These are phyloP conservation scores for Prototheca cutis DNA, from an alignment of 163 green algal species.

Conservation along the genomic window DNA sequence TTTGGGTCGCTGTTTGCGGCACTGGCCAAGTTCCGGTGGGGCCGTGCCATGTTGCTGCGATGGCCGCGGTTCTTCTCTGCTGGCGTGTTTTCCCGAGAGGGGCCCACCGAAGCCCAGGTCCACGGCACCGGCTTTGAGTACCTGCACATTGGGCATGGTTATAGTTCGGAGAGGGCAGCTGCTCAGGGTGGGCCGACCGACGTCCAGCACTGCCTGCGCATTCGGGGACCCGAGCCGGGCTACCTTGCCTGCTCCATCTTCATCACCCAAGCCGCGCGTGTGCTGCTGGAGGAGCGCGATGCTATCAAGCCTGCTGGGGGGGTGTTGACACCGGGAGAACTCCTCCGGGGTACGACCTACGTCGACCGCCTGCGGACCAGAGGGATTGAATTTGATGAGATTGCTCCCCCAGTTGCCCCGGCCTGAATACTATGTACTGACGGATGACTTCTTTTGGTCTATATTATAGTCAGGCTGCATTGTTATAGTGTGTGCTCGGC, in stretches of 20 bases:
- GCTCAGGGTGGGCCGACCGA: conserved; percentile 5
- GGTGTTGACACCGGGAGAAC: conserved; percentile 33
- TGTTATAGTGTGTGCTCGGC: too few species aligned
- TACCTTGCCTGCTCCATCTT: conserved; percentile 59
- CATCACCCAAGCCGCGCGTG: conserved; percentile 38
- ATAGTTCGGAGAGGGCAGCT: conserved; percentile 11
- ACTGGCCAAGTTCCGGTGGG: background rate
- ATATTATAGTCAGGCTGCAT: too few species aligned
- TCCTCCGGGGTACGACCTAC: conserved; percentile 34
- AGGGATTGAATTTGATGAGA: conserved; percentile 35
- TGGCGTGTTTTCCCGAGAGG: conserved; percentile 54
- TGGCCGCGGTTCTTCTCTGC: conserved; percentile 34
- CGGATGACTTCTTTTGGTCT: too few species aligned
- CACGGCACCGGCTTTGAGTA: conserved; percentile 40
- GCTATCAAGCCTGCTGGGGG: conserved; percentile 15
- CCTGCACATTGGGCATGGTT: conserved; percentile 31
- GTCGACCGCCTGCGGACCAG: conserved; percentile 25
- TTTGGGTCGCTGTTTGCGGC: background rate
- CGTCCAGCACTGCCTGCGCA: conserved; percentile 15
- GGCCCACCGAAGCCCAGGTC: conserved; percentile 53
- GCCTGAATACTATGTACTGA: too few species aligned
- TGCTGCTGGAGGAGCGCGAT: conserved; percentile 39
- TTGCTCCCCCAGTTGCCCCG: too few species aligned
- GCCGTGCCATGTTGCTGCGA: background rate
- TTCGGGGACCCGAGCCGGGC: conserved; percentile 48